Conservation (phyloP, 371 early-diverging fungal species). For the Actinomortierella wolfii region DNA sequence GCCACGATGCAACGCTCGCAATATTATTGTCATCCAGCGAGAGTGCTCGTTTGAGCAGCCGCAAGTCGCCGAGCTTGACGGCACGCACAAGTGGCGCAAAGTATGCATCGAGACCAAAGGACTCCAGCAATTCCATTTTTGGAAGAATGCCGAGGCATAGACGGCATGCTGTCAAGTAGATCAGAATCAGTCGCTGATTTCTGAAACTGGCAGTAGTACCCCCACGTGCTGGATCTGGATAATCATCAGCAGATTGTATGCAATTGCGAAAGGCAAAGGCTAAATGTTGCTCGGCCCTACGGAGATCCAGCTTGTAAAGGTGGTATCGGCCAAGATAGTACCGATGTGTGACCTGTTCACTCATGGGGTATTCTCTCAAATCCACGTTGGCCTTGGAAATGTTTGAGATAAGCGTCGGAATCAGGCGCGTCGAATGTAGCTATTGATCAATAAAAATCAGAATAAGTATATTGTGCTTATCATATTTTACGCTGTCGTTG, state of each 20-base stretch:
- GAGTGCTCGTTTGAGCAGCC: constrained; percentile 8
- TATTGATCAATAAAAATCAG: no score
- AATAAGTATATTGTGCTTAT: not conserved
- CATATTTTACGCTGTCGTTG: not conserved
- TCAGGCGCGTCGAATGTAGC: constrained; percentile 52
- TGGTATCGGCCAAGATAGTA: constrained; percentile 62
- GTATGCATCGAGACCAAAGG: constrained; percentile 41
- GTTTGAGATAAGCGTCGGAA: constrained; percentile 60
- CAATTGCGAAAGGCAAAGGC: constrained; percentile 57
- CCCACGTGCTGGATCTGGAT: constrained; percentile 37
- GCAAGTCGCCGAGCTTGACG: constrained; percentile 19
- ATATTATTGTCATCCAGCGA: not conserved
- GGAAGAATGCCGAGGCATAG: constrained; percentile 58
- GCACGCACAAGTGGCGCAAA: constrained; percentile 19
- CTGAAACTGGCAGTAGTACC: constrained; percentile 10
- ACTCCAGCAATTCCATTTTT: constrained; percentile 29
- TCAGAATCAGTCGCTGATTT: constrained; percentile 46
- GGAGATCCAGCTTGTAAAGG: constrained; percentile 47
- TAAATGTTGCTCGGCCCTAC: constrained; percentile 50
- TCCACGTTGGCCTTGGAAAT: constrained; percentile 51
- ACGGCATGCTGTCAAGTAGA: constrained; percentile 57
- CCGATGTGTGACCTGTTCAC: constrained; percentile 60
- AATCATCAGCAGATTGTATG: constrained; percentile 32
- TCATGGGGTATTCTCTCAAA: constrained; percentile 50
- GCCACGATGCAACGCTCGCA: constrained; percentile 17